A percentile compares a stretch with the other conserved stretches of the same genome.
Evolutionary conservation across 1,284 basidiomycete species (phyloP).

Genomic region (Neotropicomus parvogracilis): DNA sequence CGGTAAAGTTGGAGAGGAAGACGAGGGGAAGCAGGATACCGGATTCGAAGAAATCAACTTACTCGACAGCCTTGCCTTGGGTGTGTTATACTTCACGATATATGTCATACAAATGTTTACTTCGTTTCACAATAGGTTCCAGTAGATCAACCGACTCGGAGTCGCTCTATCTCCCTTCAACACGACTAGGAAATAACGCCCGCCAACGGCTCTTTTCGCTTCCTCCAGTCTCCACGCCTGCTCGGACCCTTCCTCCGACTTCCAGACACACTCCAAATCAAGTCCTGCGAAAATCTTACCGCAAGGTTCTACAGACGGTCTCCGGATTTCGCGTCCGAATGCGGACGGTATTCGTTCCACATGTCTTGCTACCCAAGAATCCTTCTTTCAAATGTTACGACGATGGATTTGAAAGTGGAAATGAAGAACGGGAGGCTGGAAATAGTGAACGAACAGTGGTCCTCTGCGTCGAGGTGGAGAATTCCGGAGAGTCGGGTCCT

Average conservation of each 20-base stretch:
- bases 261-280: constrained; percentile 46
- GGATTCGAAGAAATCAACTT: constrained; percentile 80
- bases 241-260: constrained; percentile 40
- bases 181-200: constrained; percentile 59
- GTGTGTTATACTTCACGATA: constrained; percentile 33
- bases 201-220: constrained; percentile 64
- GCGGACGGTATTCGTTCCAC: constrained; percentile 84
- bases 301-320: constrained; percentile 72
- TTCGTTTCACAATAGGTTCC: constrained; percentile 37
- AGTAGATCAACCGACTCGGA: constrained; percentile 40
- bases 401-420: constrained; percentile 40
- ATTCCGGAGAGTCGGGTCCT: constrained; percentile 57
- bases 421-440: constrained; percentile 63
- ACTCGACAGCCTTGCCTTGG: constrained; percentile 58
- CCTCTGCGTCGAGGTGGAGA: constrained; percentile 83
- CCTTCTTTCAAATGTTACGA: constrained; percentile 22
- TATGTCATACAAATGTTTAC: neutral
- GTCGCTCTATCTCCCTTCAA: constrained; percentile 53
- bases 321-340: constrained; percentile 84
- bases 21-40: constrained; percentile 39
- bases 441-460: constrained; percentile 80
- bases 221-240: constrained; percentile 43
- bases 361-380: constrained; percentile 54
- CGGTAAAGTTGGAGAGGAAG: constrained; percentile 16
- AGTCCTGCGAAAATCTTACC: constrained; percentile 78